A percentile compares a stretch with the other conserved stretches of the same genome.
Conservation (phyloP, 345 rosid species). For the Brassica napus region Da-Ae NC_063435.1:4370501-4371000, state of each 20-base stretch:
- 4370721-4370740: slow-evolving; percentile 36
- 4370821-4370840: slow-evolving; percentile 65
- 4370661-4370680: slow-evolving; percentile 40
- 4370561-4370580: slow-evolving; percentile 52
- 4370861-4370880: slow-evolving; percentile 58
- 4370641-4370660: slow-evolving; percentile 57
- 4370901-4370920: slow-evolving; percentile 53
- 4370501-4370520: slow-evolving; percentile 61
- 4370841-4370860: slow-evolving; percentile 86
- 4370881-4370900: slow-evolving; percentile 65
- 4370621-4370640: slow-evolving; percentile 2
- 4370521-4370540: slow-evolving; percentile 65
- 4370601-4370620: slow-evolving; percentile 20
- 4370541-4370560: slow-evolving; percentile 60
- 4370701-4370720: slow-evolving; percentile 57
- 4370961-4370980: slow-evolving; percentile 4
- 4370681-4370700: slow-evolving; percentile 51
- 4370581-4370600: slow-evolving; percentile 9
- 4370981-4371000: slow-evolving; percentile 54
- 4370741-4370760: slow-evolving; percentile 54
- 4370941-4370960: not conserved
- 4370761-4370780: slow-evolving; percentile 57
- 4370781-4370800: slow-evolving; percentile 71
- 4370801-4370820: slow-evolving; percentile 73
- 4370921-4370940: slow-evolving; percentile 13